These are phyloP conservation scores for Cordyceps pruinosa DNA, from an alignment of 2,329 filamentous ascomycete species.

Conservation along the genomic window DNA sequence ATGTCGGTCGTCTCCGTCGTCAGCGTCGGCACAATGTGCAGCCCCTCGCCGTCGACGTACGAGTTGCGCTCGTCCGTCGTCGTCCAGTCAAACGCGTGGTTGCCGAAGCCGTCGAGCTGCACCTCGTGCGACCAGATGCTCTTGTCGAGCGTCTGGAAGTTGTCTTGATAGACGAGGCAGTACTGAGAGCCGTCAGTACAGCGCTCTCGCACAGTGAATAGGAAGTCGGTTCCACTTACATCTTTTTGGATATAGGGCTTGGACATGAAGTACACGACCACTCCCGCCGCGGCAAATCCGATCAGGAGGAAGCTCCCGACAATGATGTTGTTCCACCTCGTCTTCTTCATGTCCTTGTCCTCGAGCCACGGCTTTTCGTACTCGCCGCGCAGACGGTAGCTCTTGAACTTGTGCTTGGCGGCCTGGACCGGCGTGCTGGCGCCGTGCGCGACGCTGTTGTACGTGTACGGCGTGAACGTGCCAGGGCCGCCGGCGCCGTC, in stretches of 20 bases:
- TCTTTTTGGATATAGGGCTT: constrained; percentile 21
- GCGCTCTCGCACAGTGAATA: neutral
- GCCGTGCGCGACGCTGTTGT: constrained; percentile 1
- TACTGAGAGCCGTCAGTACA: constrained; percentile 26
- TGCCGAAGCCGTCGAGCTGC: constrained; percentile 37
- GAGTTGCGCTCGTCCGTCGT: constrained; percentile 40
- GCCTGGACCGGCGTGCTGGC: neutral
- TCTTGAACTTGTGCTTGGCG: constrained; percentile 22
- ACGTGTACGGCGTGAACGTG: constrained; percentile 3
- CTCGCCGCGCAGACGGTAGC: constrained; percentile 26
- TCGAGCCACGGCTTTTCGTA: constrained; percentile 35
- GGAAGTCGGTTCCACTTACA: too few species aligned
- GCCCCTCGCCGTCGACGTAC: constrained; percentile 40
- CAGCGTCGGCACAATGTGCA: constrained; percentile 49
- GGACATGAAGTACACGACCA: constrained; percentile 26
- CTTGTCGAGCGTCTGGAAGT: constrained; percentile 38
- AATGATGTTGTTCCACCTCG: constrained; percentile 29
- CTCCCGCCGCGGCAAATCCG: constrained; percentile 27
- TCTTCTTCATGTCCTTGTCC: constrained; percentile 26
- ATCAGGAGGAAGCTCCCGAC: constrained; percentile 25
- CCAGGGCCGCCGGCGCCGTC: constrained; percentile 1
- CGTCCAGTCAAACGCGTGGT: constrained; percentile 49
- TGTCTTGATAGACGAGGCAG: constrained; percentile 44
- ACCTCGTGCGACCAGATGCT: constrained; percentile 44
- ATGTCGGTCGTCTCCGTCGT: constrained; percentile 35